Evolutionary conservation across 2,329 filamentous ascomycete genomes (phyloP).

Genomic region (Pseudogymnoascus sp.): DNA sequence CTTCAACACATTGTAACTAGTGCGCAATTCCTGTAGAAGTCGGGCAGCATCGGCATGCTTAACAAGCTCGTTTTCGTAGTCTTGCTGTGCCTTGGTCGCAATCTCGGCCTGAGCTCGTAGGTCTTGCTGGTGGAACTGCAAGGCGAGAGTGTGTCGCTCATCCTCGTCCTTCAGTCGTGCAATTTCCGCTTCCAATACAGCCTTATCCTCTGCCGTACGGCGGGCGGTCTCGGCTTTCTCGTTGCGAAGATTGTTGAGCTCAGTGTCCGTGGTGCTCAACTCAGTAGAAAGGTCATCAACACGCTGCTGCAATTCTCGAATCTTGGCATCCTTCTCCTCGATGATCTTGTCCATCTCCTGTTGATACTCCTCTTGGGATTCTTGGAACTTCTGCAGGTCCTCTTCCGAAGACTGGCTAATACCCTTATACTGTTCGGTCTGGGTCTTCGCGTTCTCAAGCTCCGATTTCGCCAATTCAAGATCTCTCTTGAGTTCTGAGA

Average conservation of each 20-base stretch:
- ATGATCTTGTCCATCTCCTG: slow-evolving; percentile 72
- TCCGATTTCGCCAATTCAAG: slow-evolving; percentile 74
- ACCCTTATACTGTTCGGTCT: slow-evolving; percentile 79
- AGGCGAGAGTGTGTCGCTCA: slow-evolving; percentile 68
- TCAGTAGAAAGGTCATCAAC: slow-evolving; percentile 78
- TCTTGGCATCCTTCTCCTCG: slow-evolving; percentile 67
- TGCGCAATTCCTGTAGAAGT: slow-evolving; percentile 66
- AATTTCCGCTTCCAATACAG: slow-evolving; percentile 68
- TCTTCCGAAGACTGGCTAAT: slow-evolving; percentile 86
- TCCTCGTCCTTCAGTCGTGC: slow-evolving; percentile 74
- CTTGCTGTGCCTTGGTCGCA: slow-evolving; percentile 83
- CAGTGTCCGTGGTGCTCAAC: slow-evolving; percentile 69
- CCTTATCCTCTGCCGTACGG: slow-evolving; percentile 74
- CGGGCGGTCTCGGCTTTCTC: slow-evolving; percentile 66
- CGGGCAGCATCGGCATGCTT: slow-evolving; percentile 96
- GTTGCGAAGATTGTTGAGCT: slow-evolving; percentile 71
- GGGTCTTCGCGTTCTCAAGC: slow-evolving; percentile 68
- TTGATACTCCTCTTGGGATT: slow-evolving; percentile 78
- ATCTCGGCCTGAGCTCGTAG: slow-evolving; percentile 90
- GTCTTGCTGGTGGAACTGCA: slow-evolving; percentile 81
- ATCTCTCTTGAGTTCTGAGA: slow-evolving; percentile 79
- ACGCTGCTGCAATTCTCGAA: slow-evolving; percentile 73
- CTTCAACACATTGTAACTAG: slow-evolving; percentile 74
- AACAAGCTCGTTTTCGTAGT: slow-evolving; percentile 88
- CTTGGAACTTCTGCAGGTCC: slow-evolving; percentile 67